Evolutionary conservation across 2,329 filamentous ascomycete species (phyloP), one percentile per base, ranked within the genome.

Genomic region (Byssochlamys sp.): DNA sequence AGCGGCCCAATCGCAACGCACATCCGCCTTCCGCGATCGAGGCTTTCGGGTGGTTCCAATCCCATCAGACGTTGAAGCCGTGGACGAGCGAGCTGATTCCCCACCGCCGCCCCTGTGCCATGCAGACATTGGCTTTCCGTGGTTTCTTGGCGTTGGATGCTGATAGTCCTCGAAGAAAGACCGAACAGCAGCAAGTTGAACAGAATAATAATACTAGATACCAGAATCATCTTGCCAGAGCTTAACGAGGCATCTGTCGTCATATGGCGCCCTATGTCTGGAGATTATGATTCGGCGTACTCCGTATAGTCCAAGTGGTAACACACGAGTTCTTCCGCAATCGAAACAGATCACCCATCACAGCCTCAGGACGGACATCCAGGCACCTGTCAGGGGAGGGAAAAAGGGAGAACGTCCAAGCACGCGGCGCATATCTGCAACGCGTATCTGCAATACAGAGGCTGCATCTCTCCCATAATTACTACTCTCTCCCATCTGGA

Each of bases 21-120:
- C 26, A 28, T 28, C 49, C 49, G 26, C 49, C 3, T 51, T 51
- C 49, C 24, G 53, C 33, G 55, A 57, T 60, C 57, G 60, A 60
- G 54, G 56, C 11, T 50, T 19, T 53, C 39, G 48, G 35, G 53
- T 54, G 50, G 56, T 51, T 56, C 52, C 48, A 57, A 55, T 51
- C 55, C 52, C 48, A 57, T 54, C 26, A 59, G 28, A 56, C 54
- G 54, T 56, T 55, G 56, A 39, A 57, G 28, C 33, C 24, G 48
- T 52, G 33, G 54, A 55, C 60, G 27, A 28, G 55, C 60, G 27
- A 28, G 49, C 24, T 51, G 49, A 26, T 51, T 6, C 49, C 27
- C 39, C 49, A 51, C 49, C 49, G 49, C 24, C n/a, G 49, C 49
- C 49, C 49, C 49, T 51, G 49, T 51, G 49, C 49, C 25, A 51